Conservation (phyloP, 257 asterid genomes). For the Coffea canephora region DNA sequence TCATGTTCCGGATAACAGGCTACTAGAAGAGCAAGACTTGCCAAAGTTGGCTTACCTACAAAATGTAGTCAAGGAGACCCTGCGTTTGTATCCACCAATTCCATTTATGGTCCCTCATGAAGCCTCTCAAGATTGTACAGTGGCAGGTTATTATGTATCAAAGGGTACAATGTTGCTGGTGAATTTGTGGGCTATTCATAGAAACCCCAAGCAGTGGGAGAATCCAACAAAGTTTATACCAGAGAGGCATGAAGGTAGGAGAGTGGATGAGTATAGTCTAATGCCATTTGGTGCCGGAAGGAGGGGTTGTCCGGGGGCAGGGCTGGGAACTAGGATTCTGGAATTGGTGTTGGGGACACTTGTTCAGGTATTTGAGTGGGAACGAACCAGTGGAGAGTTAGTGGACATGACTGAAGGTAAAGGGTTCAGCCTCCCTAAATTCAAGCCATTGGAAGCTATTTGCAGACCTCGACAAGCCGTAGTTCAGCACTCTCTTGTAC, state of each 20-base stretch:
- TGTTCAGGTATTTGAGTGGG: constrained; percentile 22
- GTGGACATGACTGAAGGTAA: constrained; percentile 32
- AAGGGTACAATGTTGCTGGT: constrained; percentile 38
- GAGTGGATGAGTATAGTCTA: constrained; percentile 22
- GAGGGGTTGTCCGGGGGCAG: constrained; percentile 5
- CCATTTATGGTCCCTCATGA: constrained; percentile 53
- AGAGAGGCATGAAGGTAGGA: constrained; percentile 30
- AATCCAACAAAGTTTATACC: constrained; percentile 45
- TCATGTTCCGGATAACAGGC: constrained; percentile 8
- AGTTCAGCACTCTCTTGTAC: neutral
- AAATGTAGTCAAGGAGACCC: constrained; percentile 46
- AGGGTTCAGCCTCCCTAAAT: constrained; percentile 32
- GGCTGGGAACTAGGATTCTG: neutral
- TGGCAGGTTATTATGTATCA: constrained; percentile 44
- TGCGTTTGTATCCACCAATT: constrained; percentile 42
- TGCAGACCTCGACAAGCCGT: constrained; percentile 9
- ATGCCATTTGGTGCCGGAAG: constrained; percentile 49
- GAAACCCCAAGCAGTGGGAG: constrained; percentile 56
- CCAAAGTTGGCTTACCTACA: constrained; percentile 13
- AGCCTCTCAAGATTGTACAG: constrained; percentile 33
- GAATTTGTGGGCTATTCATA: constrained; percentile 53
- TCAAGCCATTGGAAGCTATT: constrained; percentile 24
- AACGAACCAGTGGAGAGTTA: constrained; percentile 8
- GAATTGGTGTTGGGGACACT: constrained; percentile 2
- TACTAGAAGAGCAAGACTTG: constrained; percentile 14